These are phyloP conservation scores for Komagataella pseudopastoris DNA, from an alignment of 805 yeast genomes.

Conservation along the genomic window DNA sequence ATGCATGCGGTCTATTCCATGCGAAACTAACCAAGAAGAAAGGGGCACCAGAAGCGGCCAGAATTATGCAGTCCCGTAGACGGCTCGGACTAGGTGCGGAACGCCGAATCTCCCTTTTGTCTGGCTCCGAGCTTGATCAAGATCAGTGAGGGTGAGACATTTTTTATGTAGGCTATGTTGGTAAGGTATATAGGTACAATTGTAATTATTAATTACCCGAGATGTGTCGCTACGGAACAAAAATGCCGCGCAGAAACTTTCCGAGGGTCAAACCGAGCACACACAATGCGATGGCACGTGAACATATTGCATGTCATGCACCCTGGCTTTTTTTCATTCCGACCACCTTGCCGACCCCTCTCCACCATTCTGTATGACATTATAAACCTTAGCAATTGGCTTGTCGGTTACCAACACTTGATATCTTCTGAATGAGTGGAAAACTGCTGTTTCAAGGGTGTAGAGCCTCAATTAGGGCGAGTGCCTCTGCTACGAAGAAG, in stretches of 20 bases:
- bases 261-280: background rate
- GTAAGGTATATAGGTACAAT: background rate
- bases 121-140: background rate
- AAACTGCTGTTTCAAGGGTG: background rate
- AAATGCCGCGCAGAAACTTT: background rate
- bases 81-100: constrained; percentile 16
- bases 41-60: constrained; percentile 28
- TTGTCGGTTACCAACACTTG: background rate
- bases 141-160: background rate
- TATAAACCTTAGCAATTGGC: background rate
- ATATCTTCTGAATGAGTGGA: background rate
- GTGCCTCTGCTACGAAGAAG: background rate
- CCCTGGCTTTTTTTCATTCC: background rate
- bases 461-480: background rate
- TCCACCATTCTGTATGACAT: background rate
- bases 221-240: background rate
- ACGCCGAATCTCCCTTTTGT: constrained; percentile 10
- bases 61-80: constrained; percentile 16
- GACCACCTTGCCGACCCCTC: background rate
- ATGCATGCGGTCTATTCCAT: constrained; percentile 81
- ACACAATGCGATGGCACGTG: no score
- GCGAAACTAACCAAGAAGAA: constrained; percentile 41
- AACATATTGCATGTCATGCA: no score
- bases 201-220: background rate
- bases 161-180: background rate